phyloP scores from a whole-genome alignment of 148 eudicot species.

The Beta vulgaris region DNA sequence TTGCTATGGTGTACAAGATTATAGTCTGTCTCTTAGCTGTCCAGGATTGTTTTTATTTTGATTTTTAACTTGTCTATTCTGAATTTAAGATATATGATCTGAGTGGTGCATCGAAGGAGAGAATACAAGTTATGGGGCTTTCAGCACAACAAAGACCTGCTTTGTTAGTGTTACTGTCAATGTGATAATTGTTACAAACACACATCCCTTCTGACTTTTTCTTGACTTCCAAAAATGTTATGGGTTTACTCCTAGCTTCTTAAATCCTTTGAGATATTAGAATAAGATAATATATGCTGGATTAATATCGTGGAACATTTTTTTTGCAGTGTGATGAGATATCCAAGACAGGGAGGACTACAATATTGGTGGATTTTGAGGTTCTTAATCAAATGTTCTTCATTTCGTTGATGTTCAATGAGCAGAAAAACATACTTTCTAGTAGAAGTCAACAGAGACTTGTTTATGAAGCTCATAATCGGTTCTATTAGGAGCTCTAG shows the following conservation, averaged over 20 bases:
- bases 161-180: not conserved
- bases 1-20: not conserved
- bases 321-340: slow-evolving; percentile 70
- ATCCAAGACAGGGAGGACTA: slow-evolving; percentile 43
- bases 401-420: not conserved
- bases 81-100: not conserved
- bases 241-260: not conserved
- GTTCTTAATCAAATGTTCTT: slow-evolving; percentile 29
- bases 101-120: not conserved
- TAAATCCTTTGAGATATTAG: not conserved
- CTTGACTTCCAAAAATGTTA: not conserved
- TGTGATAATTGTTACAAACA: not conserved
- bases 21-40: not conserved
- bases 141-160: not conserved
- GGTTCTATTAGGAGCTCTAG: not conserved
- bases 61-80: not conserved
- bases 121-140: not conserved
- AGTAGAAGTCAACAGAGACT: not conserved
- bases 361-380: slow-evolving; percentile 51
- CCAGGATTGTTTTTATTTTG: not conserved
- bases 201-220: not conserved
- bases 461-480: not conserved
- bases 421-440: not conserved
- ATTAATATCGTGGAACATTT: not conserved
- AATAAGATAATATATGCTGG: not conserved